Evolutionary conservation across 23 red algal genomes (phyloP), one percentile per base, ranked within the genome.

Genomic region (Gracilaria caudata): DNA sequence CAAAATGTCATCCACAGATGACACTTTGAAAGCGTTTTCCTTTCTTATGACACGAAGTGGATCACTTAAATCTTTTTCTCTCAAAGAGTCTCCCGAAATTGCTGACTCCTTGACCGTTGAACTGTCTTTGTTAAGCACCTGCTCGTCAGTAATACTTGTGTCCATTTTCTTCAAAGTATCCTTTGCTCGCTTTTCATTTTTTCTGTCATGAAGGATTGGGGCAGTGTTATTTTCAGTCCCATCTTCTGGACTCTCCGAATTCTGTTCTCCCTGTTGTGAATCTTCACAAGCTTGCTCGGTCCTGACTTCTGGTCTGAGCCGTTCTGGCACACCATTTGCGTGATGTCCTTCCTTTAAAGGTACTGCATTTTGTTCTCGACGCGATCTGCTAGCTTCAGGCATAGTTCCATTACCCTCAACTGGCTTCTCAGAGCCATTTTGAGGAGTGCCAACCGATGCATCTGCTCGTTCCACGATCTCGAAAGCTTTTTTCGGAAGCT

Each of bases 1-100:
- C 39, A 75, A 49, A 43, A 75, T 45, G 21, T 47, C 39, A 21
- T 75, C 70, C 21, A 75, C 70, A 1, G 70, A 75, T 21, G 21
- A 24, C 4, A 75, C 8, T 49, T 47, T 43, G 3, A 39, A 3
- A 1, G 70, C 29, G 5, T 25, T 36, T 5, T 37, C 29, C 61
- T 66, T 16, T 1, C 8, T 1, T 26, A 17, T 30, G 36, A 36
- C 32, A 14, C 19, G 0, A 2, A 2, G 30, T 0, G 14, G 0
- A 36, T 36, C 19, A 19, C 16, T 16, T 36, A 17, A 8, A 0
- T 12, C 12, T 25, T 35, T 16, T 1, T 11, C 5, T 37, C 29
- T 35, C 36, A 30, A 14, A 66, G 11, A 4, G 2, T 66, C 61
- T 66, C 1, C 8, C 36, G 61, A 36, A 0, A 17, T 29, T 53